These are phyloP conservation scores for Fagus crenata DNA, from an alignment of 306 rosid species.

Conservation along the genomic window DNA sequence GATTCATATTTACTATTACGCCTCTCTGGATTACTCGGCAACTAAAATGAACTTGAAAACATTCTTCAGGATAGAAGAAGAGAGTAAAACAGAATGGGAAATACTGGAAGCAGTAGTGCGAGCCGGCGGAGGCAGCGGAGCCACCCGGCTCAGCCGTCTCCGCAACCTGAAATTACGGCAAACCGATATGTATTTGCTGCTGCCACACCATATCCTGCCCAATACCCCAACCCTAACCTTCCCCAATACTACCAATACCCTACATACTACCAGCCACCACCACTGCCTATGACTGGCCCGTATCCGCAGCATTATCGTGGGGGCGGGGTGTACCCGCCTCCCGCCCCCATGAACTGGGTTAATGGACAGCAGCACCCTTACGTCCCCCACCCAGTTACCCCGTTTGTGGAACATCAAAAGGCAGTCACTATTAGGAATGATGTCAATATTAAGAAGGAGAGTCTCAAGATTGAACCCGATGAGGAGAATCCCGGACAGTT, in stretches of 20 bases:
- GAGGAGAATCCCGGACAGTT: conserved; percentile 37
- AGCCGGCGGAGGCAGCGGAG: conserved; percentile 30
- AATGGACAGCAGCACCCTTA: neutral
- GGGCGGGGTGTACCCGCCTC: conserved; percentile 11
- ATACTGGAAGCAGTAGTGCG: conserved; percentile 26
- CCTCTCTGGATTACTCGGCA: too few species aligned
- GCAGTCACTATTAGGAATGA: conserved; percentile 43
- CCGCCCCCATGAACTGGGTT: too few species aligned
- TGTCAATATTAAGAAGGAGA: conserved; percentile 47
- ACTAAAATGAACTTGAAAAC: neutral
- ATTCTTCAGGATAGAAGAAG: neutral
- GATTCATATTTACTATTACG: neutral
- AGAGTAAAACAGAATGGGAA: conserved; percentile 34
- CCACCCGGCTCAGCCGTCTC: conserved; percentile 17
- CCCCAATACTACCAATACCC: conserved; percentile 33
- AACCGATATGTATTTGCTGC: conserved; percentile 12
- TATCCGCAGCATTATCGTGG: conserved; percentile 20
- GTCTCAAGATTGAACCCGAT: conserved; percentile 47
- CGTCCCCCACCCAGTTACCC: conserved; percentile 13
- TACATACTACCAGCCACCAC: conserved; percentile 20
- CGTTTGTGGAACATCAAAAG: conserved; percentile 40
- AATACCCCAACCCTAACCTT: conserved; percentile 28
- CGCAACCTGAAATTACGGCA: conserved; percentile 18
- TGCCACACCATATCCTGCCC: conserved; percentile 32
- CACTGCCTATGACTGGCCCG: conserved; percentile 20